These are phyloP conservation scores for Madurella mycetomatis DNA, from an alignment of 2,329 filamentous ascomycete genomes.

Conservation along the genomic window DNA sequence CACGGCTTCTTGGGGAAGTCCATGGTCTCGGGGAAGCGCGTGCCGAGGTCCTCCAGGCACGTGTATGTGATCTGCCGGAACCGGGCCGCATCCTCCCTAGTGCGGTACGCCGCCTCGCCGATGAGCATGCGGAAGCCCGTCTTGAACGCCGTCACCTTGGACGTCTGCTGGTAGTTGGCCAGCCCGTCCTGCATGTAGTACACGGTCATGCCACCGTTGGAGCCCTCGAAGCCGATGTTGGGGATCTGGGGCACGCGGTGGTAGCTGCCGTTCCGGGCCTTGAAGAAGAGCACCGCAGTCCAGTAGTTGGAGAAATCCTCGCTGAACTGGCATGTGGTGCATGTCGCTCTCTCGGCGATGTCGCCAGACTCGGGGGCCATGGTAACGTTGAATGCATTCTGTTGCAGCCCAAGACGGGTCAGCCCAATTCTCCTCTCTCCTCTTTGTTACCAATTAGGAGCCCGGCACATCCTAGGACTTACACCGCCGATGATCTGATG, in stretches of 20 bases:
- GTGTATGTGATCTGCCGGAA: conserved; percentile 43
- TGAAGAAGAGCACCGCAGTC: conserved; percentile 26
- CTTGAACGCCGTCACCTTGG: conserved; percentile 41
- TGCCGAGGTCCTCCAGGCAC: conserved; percentile 36
- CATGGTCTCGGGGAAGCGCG: conserved; percentile 35
- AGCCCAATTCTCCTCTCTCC: background rate
- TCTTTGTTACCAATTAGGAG: background rate
- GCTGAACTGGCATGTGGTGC: conserved; percentile 32
- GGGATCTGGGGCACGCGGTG: conserved; percentile 27
- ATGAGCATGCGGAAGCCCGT: conserved; percentile 44
- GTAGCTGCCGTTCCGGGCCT: conserved; percentile 19
- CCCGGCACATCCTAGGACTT: background rate
- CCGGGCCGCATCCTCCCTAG: conserved; percentile 31
- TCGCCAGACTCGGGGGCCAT: conserved; percentile 31
- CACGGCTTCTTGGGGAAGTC: conserved; percentile 36
- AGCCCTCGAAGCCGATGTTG: conserved; percentile 32
- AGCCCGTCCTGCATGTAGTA: conserved; percentile 32
- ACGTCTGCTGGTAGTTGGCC: conserved; percentile 24
- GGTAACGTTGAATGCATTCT: conserved; percentile 37
- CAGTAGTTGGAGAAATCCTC: conserved; percentile 34
- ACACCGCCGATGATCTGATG: conserved; percentile 26
- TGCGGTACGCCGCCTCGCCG: conserved; percentile 35
- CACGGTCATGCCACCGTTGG: conserved; percentile 33
- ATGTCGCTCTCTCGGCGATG: conserved; percentile 26
- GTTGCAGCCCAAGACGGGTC: background rate